Evolutionary conservation across 2,329 filamentous ascomycete species (phyloP).

Genomic region (Monosporascus sp.): DNA sequence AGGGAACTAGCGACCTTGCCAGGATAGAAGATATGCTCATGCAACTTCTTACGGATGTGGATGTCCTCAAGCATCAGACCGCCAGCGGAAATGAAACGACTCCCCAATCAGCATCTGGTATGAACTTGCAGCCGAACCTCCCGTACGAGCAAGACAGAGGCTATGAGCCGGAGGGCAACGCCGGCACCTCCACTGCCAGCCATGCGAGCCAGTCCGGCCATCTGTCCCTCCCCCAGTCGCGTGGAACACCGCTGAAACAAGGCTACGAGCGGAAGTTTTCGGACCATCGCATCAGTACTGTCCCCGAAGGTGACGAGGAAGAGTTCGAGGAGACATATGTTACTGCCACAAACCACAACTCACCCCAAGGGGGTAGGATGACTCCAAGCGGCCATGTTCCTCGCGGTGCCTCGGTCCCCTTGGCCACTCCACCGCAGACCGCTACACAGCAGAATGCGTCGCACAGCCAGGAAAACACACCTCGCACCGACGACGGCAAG

Average conservation of each 20-base stretch:
- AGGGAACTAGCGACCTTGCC: constrained; percentile 79
- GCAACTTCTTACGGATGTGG: constrained; percentile 86
- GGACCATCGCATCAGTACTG: constrained; percentile 83
- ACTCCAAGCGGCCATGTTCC: constrained; percentile 54
- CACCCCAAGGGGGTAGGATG: constrained; percentile 53
- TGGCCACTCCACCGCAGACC: constrained; percentile 53
- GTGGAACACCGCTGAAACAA: constrained; percentile 37
- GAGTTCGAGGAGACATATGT: constrained; percentile 44
- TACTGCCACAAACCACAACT: constrained; percentile 43
- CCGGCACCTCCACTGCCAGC: constrained; percentile 67
- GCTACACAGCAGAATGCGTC: constrained; percentile 34
- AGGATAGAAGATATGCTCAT: constrained; percentile 90
- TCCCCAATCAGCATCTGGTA: constrained; percentile 59
- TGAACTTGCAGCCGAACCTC: constrained; percentile 57
- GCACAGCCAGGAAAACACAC: constrained; percentile 76
- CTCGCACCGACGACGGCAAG: constrained; percentile 67
- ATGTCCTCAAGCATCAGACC: constrained; percentile 65
- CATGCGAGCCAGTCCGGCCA: constrained; percentile 72
- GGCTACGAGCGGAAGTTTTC: constrained; percentile 53
- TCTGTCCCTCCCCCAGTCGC: constrained; percentile 55
- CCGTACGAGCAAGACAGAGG: constrained; percentile 66
- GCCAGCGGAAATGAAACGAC: constrained; percentile 33
- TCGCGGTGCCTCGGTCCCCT: constrained; percentile 48
- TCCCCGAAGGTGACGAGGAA: constrained; percentile 78
- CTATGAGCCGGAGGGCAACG: constrained; percentile 79